Percentiles rank a stretch among this genome's conserved stretches.
phyloP scores from a whole-genome alignment of 2,329 filamentous ascomycete species.

The Cytospora piceicola region DNA sequence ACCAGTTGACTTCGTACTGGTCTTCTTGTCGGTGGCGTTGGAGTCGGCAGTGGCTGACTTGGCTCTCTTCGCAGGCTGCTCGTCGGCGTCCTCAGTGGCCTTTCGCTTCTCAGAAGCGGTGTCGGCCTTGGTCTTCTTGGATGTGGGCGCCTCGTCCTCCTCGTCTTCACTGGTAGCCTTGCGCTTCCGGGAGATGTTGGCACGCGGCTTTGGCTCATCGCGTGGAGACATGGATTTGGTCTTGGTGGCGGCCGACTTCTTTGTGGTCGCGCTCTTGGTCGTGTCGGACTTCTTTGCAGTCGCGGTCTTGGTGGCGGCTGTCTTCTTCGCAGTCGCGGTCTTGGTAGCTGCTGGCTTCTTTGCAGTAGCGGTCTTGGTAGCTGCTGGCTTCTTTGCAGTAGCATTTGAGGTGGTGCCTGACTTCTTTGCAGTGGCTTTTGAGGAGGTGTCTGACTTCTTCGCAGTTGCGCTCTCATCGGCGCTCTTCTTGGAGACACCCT shows the following conservation, averaged over 20 bases:
- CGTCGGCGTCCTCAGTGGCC: slow-evolving; percentile 1
- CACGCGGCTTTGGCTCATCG: slow-evolving; percentile 33
- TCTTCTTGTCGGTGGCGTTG: neutral
- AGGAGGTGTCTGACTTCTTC: slow-evolving; percentile 23
- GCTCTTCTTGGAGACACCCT: slow-evolving; percentile 28
- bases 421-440: neutral
- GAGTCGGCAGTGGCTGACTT: neutral
- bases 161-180: slow-evolving; percentile 49
- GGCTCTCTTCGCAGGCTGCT: slow-evolving; percentile 10
- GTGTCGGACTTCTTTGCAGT: neutral
- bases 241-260: slow-evolving; percentile 27
- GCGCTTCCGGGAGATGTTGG: slow-evolving; percentile 43
- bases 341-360: slow-evolving; percentile 28
- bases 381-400: neutral
- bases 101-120: slow-evolving; percentile 13
- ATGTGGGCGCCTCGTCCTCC: neutral
- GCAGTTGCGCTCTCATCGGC: slow-evolving; percentile 12
- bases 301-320: slow-evolving; percentile 21
- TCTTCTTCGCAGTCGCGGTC: slow-evolving; percentile 27
- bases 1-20: neutral
- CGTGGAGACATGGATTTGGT: slow-evolving; percentile 11
- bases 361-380: slow-evolving; percentile 29
- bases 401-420: neutral
- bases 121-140: slow-evolving; percentile 16
- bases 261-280: neutral